These are phyloP conservation scores for Sporothrix mexicana DNA, from an alignment of 2,329 filamentous ascomycete species.

Conservation along the genomic window DNA sequence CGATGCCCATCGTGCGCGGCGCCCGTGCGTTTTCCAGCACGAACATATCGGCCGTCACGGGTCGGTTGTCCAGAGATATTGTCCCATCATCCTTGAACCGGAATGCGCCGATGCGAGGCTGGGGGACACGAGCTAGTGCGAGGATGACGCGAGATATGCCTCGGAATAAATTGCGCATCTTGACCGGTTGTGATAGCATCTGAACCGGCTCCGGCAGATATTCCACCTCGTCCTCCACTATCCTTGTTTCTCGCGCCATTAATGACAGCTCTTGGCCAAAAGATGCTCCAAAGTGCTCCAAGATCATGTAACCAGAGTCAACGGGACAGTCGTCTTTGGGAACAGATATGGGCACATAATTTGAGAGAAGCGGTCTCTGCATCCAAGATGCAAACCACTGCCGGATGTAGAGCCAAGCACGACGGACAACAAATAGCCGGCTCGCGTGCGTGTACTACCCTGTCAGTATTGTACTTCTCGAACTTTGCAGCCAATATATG, in stretches of 20 bases:
- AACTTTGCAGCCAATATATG: too few relatives aligned
- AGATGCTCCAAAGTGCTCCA: conserved; percentile 29
- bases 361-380: conserved; percentile 2
- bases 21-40: conserved; percentile 46
- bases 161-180: conserved; percentile 33
- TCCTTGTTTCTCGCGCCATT: conserved; percentile 9
- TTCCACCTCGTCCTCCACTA: not conserved
- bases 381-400: conserved; percentile 23
- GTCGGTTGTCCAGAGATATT: conserved; percentile 34
- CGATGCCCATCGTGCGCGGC: conserved; percentile 41
- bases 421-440: conserved; percentile 12
- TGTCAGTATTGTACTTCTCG: not conserved
- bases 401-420: not conserved
- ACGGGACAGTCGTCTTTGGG: conserved; percentile 1
- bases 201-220: conserved; percentile 5
- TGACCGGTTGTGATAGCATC: conserved; percentile 25
- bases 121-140: conserved; percentile 42
- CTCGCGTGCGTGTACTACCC: not conserved
- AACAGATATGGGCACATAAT: conserved; percentile 15
- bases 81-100: conserved; percentile 40
- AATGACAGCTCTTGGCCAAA: conserved; percentile 28
- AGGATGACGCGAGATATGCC: conserved; percentile 40
- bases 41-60: conserved; percentile 38
- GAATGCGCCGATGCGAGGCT: conserved; percentile 43
- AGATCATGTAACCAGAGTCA: conserved; percentile 31